Evolutionary conservation across 805 yeast genomes (phyloP), one percentile per base, ranked within the genome.

Genomic region (Blastobotrys americana): DNA sequence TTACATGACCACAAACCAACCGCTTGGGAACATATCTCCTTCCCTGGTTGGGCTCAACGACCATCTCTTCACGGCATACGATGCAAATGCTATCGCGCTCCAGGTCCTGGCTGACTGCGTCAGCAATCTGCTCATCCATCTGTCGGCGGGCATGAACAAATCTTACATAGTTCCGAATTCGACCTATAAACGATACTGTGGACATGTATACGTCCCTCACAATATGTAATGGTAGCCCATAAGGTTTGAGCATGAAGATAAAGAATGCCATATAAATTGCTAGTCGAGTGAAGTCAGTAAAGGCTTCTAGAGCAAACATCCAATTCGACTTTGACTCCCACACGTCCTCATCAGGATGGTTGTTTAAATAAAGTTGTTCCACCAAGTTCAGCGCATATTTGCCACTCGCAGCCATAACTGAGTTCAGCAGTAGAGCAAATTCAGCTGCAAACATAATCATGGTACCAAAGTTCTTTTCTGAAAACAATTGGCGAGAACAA

Each of bases 51-150:
- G 59, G 72, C 2, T 61, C 68, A 1, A 78, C 58, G 4, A 70
- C 61, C 90, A 90, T 82, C 49, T 86, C 95, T 54, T 93, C 97
- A 55, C 95, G 78, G 65, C 98, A 90, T 34, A 90, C 83, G 49
- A 87, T 87, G 65, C 98, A 84, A 20, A 84, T 59, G 59, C 68
- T 65, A 47, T 81, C 82, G 16, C 78, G 71, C 4, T 66, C 74
- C 46, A 84, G 68, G 37, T 84, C 89, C 22, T 67, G 75, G 9
- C 62, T 69, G 0, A 80, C 67, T 2, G 96, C 95, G 48, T 77
- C 73, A 5, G 67, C 66, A 42, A 93, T 68, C 50, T 73, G 77
- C 21, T 71, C 68, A 50, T 84, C 87, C 56, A 93, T 66, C 54
- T 79, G 76, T 40, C 75, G 74, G 8, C 83, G 66, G 15, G 70